Conservation (phyloP, 495 filamentous ascomycete genomes). For the Geoglossum glabrum region DNA sequence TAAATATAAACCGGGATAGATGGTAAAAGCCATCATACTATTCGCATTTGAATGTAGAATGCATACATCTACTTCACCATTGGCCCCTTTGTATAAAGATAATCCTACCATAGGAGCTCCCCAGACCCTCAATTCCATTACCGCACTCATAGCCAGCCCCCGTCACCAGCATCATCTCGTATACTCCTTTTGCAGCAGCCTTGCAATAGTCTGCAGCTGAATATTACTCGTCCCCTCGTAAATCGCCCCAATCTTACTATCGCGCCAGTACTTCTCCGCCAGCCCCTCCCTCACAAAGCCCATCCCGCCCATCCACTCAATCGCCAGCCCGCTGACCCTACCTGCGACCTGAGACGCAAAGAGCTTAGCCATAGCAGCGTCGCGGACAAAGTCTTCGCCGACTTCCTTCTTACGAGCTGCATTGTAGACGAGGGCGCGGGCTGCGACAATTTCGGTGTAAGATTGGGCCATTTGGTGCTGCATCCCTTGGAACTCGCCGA, state of each 20-base stretch:
- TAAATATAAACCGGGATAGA: too few species aligned
- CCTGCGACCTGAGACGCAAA: constrained; percentile 87
- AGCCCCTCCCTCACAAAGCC: constrained; percentile 87
- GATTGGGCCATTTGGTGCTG: constrained; percentile 96
- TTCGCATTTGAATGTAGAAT: too few species aligned
- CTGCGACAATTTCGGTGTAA: constrained; percentile 80
- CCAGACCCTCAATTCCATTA: not conserved
- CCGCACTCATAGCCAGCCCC: not conserved
- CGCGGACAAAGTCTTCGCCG: constrained; percentile 79
- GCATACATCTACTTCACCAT: too few species aligned
- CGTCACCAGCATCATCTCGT: constrained; percentile 23
- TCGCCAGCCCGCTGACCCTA: constrained; percentile 61
- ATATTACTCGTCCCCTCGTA: constrained; percentile 87
- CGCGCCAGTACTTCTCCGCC: constrained; percentile 94
- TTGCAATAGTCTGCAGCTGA: constrained; percentile 85
- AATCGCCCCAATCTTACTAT: constrained; percentile 97
- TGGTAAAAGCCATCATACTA: too few species aligned
- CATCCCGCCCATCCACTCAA: constrained; percentile 99
- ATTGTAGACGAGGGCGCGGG: constrained; percentile 85
- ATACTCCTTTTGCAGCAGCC: constrained; percentile 80
- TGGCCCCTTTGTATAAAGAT: too few species aligned
- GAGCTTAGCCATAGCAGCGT: constrained; percentile 97
- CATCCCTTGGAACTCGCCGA: constrained; percentile 97
- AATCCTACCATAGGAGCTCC: too few species aligned
- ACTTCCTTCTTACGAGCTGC: constrained; percentile 96